A percentile compares a stretch with the other conserved stretches of the same genome.
Conservation (phyloP, 257 asterid genomes). For the Thymus quinquecostatus region DNA sequence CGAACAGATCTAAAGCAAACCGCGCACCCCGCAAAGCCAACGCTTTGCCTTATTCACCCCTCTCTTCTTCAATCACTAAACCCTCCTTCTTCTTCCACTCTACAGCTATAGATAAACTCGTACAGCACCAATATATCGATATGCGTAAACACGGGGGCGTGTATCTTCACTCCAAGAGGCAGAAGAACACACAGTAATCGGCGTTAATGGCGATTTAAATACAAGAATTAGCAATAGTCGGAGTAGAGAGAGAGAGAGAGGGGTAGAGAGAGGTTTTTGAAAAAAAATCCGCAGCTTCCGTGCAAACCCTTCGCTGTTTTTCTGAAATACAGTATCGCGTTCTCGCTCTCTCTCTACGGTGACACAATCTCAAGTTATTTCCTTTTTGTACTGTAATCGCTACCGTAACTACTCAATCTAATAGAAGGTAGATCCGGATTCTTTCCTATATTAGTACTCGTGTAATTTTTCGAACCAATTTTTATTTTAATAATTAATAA, state of each 20-base stretch:
- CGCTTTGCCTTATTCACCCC: conserved; percentile 32
- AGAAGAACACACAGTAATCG: conserved; percentile 19
- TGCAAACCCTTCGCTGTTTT: conserved; percentile 36
- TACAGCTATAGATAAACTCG: not conserved
- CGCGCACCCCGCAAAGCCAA: conserved; percentile 34
- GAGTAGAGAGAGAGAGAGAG: conserved; percentile 11
- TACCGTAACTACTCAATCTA: not conserved
- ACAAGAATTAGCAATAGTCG: not conserved
- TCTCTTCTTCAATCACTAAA: conserved; percentile 31
- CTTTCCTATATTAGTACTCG: not conserved
- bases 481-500: too few species aligned
- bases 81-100: not conserved
- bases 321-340: conserved; percentile 12
- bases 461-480: too few species aligned
- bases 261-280: conserved; percentile 15
- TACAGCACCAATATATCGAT: not conserved
- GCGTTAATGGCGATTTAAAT: not conserved
- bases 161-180: conserved; percentile 22
- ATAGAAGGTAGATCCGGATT: not conserved
- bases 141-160: not conserved
- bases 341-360: conserved; percentile 29
- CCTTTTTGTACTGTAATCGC: conserved; percentile 3
- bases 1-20: conserved; percentile 44
- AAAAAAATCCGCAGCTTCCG: conserved; percentile 33
- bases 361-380: conserved; percentile 12